phyloP scores from a whole-genome alignment of 2,329 filamentous ascomycete genomes.

The Fusarium verticillioides region DNA sequence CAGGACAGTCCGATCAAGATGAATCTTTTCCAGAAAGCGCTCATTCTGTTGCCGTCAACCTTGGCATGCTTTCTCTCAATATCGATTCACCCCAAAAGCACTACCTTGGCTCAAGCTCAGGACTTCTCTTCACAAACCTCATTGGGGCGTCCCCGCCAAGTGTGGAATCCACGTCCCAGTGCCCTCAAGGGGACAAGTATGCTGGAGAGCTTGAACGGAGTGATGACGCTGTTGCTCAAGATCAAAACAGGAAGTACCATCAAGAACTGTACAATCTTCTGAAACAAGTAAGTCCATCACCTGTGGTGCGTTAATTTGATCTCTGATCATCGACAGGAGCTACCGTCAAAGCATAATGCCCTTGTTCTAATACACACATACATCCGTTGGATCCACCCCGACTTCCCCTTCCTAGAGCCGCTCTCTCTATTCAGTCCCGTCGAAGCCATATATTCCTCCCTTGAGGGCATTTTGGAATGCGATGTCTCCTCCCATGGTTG shows the following conservation, averaged over 20 bases:
- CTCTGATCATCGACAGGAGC: no score
- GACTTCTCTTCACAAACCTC: not conserved
- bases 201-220: not conserved
- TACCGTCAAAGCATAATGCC: no score
- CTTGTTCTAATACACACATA: no score
- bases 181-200: not conserved
- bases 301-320: no score
- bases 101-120: not conserved
- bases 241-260: not conserved
- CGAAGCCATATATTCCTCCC: no score
- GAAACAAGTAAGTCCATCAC: no score
- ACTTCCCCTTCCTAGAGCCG: no score
- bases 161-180: not conserved
- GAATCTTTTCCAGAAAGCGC: conserved; percentile 34
- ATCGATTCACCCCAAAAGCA: conserved; percentile 38
- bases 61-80: conserved; percentile 52
- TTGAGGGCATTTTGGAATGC: no score
- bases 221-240: not conserved
- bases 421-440: no score
- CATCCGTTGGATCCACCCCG: no score
- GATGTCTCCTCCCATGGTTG: no score
- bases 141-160: not conserved
- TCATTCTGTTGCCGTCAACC: conserved; percentile 48
- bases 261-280: not conserved
- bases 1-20: not conserved